phyloP scores from a whole-genome alignment of 768 basidiomycete species.

The Tricholoma matsutake region DNA sequence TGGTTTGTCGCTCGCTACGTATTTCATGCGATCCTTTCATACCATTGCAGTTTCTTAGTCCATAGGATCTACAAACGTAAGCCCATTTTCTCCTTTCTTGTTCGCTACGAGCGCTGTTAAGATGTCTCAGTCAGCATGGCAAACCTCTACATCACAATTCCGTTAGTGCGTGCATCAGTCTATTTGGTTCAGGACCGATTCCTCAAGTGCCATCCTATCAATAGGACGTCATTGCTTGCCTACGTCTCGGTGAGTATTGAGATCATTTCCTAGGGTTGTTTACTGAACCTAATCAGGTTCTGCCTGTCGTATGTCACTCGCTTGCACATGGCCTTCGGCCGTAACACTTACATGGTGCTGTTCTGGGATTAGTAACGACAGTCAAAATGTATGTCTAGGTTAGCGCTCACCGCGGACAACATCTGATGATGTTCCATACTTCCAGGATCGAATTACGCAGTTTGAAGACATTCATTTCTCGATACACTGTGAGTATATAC shows the following conservation, averaged over 20 bases:
- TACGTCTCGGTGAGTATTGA: constrained; percentile 25
- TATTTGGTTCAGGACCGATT: background rate
- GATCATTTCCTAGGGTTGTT: background rate
- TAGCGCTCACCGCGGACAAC: too few species aligned
- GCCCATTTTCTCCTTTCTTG: background rate
- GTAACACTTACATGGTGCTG: background rate
- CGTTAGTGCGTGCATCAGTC: constrained; percentile 25
- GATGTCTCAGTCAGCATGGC: constrained; percentile 28
- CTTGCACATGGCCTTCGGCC: background rate
- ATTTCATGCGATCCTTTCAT: background rate
- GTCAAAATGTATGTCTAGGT: constrained; percentile 9
- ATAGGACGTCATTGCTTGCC: constrained; percentile 27
- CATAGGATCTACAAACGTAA: constrained; percentile 41
- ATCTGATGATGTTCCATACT: background rate
- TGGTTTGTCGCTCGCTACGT: constrained; percentile 27
- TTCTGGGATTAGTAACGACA: constrained; percentile 10
- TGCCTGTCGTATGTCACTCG: constrained; percentile 20
- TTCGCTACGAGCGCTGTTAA: background rate
- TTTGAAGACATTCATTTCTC: constrained; percentile 7
- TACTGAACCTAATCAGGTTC: constrained; percentile 15
- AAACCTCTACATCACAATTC: constrained; percentile 32
- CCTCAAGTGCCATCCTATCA: background rate
- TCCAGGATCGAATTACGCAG: constrained; percentile 14
- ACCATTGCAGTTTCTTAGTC: constrained; percentile 30
- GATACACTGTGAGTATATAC: constrained; percentile 9